A percentile compares a stretch with the other conserved stretches of the same genome.
Evolutionary conservation across 768 basidiomycete species (phyloP).

Genomic region (Tubosaeta sp.): DNA sequence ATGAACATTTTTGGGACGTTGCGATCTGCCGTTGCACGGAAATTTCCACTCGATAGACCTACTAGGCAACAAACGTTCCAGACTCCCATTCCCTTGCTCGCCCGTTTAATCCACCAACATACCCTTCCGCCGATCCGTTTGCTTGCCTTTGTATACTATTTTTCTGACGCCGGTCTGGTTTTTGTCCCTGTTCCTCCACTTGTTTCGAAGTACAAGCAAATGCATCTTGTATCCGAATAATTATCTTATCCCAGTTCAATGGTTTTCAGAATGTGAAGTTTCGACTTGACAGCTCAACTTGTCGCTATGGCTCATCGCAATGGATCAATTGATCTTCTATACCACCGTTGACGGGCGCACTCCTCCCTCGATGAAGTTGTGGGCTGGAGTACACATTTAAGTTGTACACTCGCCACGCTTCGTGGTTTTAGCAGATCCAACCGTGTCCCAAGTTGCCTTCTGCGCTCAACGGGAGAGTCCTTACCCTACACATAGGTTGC

Average conservation of each 20-base stretch:
- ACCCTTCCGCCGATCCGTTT: conserved; percentile 22
- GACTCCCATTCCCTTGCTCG: conserved; percentile 5
- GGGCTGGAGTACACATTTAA: too few relatives aligned
- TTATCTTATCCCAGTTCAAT: neutral
- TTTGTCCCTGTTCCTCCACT: conserved; percentile 3
- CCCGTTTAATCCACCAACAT: conserved; percentile 21
- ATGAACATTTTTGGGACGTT: conserved; percentile 21
- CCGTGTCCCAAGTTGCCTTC: too few relatives aligned
- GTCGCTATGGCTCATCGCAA: neutral
- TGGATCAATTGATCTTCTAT: neutral
- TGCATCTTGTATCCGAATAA: conserved; percentile 19
- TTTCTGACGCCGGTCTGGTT: conserved; percentile 9
- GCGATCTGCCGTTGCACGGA: conserved; percentile 22
- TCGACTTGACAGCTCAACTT: neutral
- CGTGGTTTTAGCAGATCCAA: too few relatives aligned
- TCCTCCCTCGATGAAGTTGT: neutral
- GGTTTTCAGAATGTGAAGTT: neutral
- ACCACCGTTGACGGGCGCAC: neutral
- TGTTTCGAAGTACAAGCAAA: conserved; percentile 17
- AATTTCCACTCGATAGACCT: conserved; percentile 24
- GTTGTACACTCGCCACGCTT: too few relatives aligned
- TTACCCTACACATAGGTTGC: too few relatives aligned
- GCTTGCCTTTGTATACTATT: conserved; percentile 28
- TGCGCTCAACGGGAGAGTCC: too few relatives aligned
- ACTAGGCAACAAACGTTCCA: conserved; percentile 26